Evolutionary conservation across 1,139 yeast species (phyloP), one percentile per base, ranked within the genome.

Genomic region (Kurtzmaniella natalensis): DNA sequence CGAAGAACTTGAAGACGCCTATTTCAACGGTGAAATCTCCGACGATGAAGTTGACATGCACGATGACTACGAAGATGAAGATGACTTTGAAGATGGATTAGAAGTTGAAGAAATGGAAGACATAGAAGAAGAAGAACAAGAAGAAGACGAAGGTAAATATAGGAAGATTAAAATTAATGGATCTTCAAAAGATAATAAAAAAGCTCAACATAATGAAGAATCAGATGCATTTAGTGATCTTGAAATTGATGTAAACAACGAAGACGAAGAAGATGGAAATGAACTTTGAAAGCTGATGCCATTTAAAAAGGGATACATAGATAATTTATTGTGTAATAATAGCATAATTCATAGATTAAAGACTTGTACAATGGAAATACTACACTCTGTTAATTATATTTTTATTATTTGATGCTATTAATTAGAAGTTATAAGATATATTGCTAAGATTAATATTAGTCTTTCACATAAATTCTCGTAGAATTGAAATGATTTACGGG

Each of bases 1-100:
- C 7, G 69, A 58, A 8, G 53, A 49, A 13, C 64, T 56, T 24
- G 52, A 50, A 34, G 70, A 61, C 40, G 58, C 66, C 18, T 72
- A 66, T 38, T 65, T 64, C 34, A 54, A 60, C 15, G 38, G 38
- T 8, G 38, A 35, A n/a, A 32, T 35, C n/a, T 34, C 37, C 3
- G 37, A 26, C n/a, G 37, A 34, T 22, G 76, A 69, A 36, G 71
- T 64, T 40, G 51, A 41, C 9, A 43, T 47, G 30, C 47, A 42
- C 17, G 49, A 45, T 31, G 52, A 47, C 6, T 49, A 47, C 27
- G 51, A 48, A 15, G 44, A 41, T 23, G 46, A 35, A 18, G 57
- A 55, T 8, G 55, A 54, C 18, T 61, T 57, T 18, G 73, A 61
- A 14, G 61, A 54, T n/a, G 61, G 53, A n/a, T 59, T 54, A 34